phyloP scores from a whole-genome alignment of 768 basidiomycete species.

The Tylopilus balloui region DNA sequence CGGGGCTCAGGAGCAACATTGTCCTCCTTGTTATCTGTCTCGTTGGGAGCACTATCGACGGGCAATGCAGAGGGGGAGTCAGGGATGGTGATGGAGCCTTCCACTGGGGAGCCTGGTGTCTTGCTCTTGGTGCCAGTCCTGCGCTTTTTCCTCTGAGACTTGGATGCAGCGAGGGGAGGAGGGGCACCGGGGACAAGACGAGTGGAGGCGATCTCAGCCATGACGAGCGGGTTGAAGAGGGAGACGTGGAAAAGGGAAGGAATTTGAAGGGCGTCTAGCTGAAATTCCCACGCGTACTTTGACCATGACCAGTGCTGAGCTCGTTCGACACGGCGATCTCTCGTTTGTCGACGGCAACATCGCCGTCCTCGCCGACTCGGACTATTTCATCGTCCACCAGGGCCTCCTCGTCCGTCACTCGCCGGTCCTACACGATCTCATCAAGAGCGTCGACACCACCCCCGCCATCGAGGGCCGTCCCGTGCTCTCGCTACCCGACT shows the following conservation, averaged over 20 bases:
- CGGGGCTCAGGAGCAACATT: conserved; percentile 44
- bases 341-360: conserved; percentile 70
- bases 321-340: conserved; percentile 46
- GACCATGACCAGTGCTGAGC: conserved; percentile 19
- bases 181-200: conserved; percentile 79
- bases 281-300: conserved; percentile 17
- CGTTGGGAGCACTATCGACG: conserved; percentile 49
- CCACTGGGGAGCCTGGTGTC: conserved; percentile 44
- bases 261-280: conserved; percentile 12
- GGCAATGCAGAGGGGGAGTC: conserved; percentile 44
- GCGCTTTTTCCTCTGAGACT: conserved; percentile 66
- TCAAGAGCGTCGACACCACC: conserved; percentile 29
- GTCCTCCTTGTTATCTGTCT: conserved; percentile 44
- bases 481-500: conserved; percentile 51
- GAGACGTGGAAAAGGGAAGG: neutral
- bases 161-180: conserved; percentile 53
- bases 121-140: conserved; percentile 49
- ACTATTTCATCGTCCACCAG: conserved; percentile 67
- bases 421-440: conserved; percentile 39
- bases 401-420: conserved; percentile 67
- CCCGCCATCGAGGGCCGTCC: conserved; percentile 50
- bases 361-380: conserved; percentile 50
- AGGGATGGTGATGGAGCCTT: conserved; percentile 36
- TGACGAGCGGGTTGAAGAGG: conserved; percentile 15
- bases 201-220: conserved; percentile 33